A percentile compares a stretch with the other conserved stretches of the same genome.
phyloP scores from a whole-genome alignment of 179 eudicot genomes.

The Beta corolliflora region DNA sequence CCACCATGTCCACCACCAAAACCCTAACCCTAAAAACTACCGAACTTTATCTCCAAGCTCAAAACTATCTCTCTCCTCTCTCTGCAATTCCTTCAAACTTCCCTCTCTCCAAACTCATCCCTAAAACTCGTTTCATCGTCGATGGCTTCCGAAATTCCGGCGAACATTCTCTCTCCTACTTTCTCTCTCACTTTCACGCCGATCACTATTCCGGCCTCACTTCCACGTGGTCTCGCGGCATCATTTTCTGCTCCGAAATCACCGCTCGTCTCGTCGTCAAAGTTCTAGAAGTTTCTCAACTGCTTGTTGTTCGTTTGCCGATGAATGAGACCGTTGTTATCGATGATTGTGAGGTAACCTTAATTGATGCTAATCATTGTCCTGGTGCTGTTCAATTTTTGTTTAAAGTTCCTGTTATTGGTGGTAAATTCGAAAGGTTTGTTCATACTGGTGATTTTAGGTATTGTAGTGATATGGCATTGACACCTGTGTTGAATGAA shows the following conservation, averaged over 20 bases:
- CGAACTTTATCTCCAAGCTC: conserved; percentile 48
- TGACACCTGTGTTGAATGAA: conserved; percentile 41
- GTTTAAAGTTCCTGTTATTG: conserved; percentile 54
- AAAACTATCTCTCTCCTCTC: conserved; percentile 29
- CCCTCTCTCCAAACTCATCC: conserved; percentile 76
- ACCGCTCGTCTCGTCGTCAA: conserved; percentile 60
- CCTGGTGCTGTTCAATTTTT: conserved; percentile 93
- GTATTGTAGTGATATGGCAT: conserved; percentile 56
- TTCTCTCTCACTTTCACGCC: conserved; percentile 95
- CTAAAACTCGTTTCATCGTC: conserved; percentile 74
- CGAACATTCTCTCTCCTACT: conserved; percentile 73
- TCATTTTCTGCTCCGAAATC: conserved; percentile 66
- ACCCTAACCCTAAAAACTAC: conserved; percentile 61
- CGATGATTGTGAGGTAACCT: conserved; percentile 66
- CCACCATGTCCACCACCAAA: conserved; percentile 31
- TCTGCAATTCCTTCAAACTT: conserved; percentile 56
- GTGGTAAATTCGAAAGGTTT: conserved; percentile 57
- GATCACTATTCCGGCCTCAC: conserved; percentile 85
- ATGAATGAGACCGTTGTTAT: conserved; percentile 45
- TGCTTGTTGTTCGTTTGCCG: conserved; percentile 48
- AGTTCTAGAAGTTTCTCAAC: conserved; percentile 48
- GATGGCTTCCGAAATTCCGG: conserved; percentile 72
- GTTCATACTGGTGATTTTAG: conserved; percentile 98
- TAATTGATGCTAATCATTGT: conserved; percentile 91
- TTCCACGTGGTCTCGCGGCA: conserved; percentile 62